A percentile compares a stretch with the other conserved stretches of the same genome.
phyloP scores from a whole-genome alignment of 2,329 filamentous ascomycete species.

The Cladosporium sp. region DNA sequence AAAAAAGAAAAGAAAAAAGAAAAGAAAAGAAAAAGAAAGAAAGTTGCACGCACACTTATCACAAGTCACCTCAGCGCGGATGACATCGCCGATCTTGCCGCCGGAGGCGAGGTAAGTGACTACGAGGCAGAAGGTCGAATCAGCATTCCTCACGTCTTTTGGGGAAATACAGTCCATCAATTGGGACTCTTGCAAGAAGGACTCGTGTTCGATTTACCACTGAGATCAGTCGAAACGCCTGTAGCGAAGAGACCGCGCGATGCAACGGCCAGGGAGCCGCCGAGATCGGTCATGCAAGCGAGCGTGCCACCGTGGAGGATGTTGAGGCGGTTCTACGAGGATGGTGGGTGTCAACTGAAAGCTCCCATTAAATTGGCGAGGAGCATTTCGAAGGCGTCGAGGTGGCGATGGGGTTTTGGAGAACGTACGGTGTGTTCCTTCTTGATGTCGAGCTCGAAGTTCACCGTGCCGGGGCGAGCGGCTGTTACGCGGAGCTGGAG shows the following conservation, averaged over 20 bases:
- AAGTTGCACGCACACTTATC: slow-evolving; percentile 54
- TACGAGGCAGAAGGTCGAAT: too few species aligned
- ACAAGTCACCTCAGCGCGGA: slow-evolving; percentile 53
- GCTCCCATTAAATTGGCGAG: slow-evolving; percentile 18
- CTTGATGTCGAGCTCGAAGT: slow-evolving; percentile 71
- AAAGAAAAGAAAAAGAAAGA: not conserved
- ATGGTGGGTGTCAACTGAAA: not conserved
- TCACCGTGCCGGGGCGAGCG: slow-evolving; percentile 62
- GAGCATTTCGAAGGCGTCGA: not conserved
- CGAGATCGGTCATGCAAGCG: slow-evolving; percentile 68
- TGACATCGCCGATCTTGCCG: slow-evolving; percentile 56
- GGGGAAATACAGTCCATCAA: too few species aligned
- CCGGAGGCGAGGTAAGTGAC: slow-evolving; percentile 63
- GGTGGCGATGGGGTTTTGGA: not conserved
- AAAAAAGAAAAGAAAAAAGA: not conserved
- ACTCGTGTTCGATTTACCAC: too few species aligned
- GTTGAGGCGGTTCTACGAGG: slow-evolving; percentile 63
- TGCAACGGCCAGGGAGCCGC: slow-evolving; percentile 62
- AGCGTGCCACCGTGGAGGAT: slow-evolving; percentile 77
- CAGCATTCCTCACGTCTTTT: too few species aligned
- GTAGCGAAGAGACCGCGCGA: slow-evolving; percentile 62
- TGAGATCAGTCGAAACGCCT: slow-evolving; percentile 64
- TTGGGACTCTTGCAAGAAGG: too few species aligned
- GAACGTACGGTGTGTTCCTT: slow-evolving; percentile 68
- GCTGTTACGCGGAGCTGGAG: slow-evolving; percentile 62